These are phyloP conservation scores for Thinopyrum elongatum DNA, from an alignment of 176 grass and related monocot species.

Conservation along the genomic window DNA sequence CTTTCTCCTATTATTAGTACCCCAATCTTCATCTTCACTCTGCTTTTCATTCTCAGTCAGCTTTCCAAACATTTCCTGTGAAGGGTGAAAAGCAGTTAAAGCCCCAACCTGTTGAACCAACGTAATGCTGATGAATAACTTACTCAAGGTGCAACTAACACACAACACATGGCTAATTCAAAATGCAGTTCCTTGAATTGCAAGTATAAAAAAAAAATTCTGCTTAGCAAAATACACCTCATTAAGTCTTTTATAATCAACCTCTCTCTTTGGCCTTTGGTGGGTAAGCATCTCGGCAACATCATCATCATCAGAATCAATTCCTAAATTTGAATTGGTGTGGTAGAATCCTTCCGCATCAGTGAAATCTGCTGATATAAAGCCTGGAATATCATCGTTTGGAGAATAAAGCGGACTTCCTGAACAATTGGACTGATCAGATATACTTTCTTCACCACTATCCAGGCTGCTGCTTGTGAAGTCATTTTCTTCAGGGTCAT, in stretches of 20 bases:
- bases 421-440: constrained; percentile 57
- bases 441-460: constrained; percentile 49
- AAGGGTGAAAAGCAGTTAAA: constrained; percentile 22
- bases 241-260: constrained; percentile 91
- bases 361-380: constrained; percentile 47
- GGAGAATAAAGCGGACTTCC: constrained; percentile 65
- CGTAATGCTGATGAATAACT: constrained; percentile 11
- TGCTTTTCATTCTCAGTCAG: constrained; percentile 54
- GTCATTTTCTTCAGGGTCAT: constrained; percentile 74
- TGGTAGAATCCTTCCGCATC: constrained; percentile 36
- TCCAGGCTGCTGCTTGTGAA: constrained; percentile 41
- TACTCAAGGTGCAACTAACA: constrained; percentile 6
- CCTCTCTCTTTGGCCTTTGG: constrained; percentile 62
- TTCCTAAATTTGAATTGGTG: constrained; percentile 31
- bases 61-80: constrained; percentile 96
- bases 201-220: neutral
- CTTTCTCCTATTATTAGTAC: constrained; percentile 49
- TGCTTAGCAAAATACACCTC: constrained; percentile 59
- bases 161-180: neutral
- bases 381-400: constrained; percentile 62
- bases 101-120: neutral
- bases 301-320: constrained; percentile 53
- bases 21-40: constrained; percentile 97
- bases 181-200: constrained; percentile 20
- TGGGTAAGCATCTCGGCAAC: constrained; percentile 41